Evolutionary conservation across 345 rosid species (phyloP).

Genomic region (Cardiospermum halicacabum): DNA sequence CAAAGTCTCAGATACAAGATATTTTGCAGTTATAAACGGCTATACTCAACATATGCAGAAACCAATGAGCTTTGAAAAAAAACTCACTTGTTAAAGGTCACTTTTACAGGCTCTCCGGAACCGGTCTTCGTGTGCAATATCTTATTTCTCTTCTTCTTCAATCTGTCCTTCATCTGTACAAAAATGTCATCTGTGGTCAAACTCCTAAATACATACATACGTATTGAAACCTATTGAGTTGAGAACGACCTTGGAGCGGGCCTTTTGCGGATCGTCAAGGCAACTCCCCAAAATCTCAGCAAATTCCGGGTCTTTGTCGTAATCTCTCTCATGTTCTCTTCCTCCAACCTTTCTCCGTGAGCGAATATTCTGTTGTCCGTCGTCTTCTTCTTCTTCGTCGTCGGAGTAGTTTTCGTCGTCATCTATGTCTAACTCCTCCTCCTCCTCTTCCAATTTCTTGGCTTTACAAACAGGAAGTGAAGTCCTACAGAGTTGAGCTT

Average conservation of each 20-base stretch:
- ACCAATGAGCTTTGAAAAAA: not conserved
- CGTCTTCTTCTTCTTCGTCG: slow-evolving; percentile 25
- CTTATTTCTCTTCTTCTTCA: slow-evolving; percentile 75
- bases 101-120: slow-evolving; percentile 66
- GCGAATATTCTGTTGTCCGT: slow-evolving; percentile 19
- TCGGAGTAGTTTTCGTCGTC: too few relatives aligned
- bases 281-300: slow-evolving; percentile 77
- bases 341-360: slow-evolving; percentile 32
- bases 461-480: slow-evolving; percentile 12
- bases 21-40: too few relatives aligned
- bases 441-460: slow-evolving; percentile 24
- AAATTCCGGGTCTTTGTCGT: slow-evolving; percentile 82
- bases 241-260: slow-evolving; percentile 59
- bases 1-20: too few relatives aligned
- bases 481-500: slow-evolving; percentile 11
- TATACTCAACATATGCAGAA: not conserved
- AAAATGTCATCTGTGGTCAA: not conserved
- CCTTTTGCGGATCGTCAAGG: slow-evolving; percentile 74
- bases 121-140: slow-evolving; percentile 83
- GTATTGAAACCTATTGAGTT: not conserved
- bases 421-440: slow-evolving; percentile 13
- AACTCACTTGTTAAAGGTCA: slow-evolving; percentile 78
- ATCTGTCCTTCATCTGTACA: slow-evolving; percentile 79
- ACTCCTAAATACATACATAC: not conserved
- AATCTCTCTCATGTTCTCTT: slow-evolving; percentile 43